Base-by-base conservation (phyloP, 129 eudicot species). In the Apium graveolens region DNA sequence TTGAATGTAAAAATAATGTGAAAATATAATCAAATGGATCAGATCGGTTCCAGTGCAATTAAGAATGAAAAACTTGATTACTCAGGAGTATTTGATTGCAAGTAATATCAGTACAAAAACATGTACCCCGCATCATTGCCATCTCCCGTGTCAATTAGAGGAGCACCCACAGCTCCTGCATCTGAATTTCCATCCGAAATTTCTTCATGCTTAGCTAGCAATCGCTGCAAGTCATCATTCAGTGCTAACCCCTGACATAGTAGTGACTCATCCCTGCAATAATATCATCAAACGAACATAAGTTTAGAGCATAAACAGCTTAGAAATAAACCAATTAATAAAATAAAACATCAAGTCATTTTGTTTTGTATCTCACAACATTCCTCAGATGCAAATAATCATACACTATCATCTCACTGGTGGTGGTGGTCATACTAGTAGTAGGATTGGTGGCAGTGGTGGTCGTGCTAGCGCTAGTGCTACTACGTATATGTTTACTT, bases 201-300 rank as follows among this genome's bases (percentile, higher is more conserved):
- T 20, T 92, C 80, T 82, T 91, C 97, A 80, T 95, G 97, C 87
- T 88, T 70, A 37, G 74, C 74, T 16, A 70, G 78, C 44, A 90
- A 81, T 42, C 92, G 88, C 77, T 91, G 87, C 88, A 95, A 77
- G 87, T 95, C 98, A 73, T 95, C 98, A 85, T 95, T 95, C 77
- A 95, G 84, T 45, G 97, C 90, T 79, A 95, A 86, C 72, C 98
- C 98, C 92, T 90, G 94, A 83, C 97, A 83, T 79, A 95, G 80
- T 73, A 91, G 78, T 5, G 96, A 91, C 80, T 95, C 98, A 82
- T 95, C 98, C 81, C 98, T 95, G 81, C 76, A 78, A 42, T 16
- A 62, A 42, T 66, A 77, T 1, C 35, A 65, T 66, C 24, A 66
- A 39, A 32, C 24, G 7, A 17, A 0, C 20, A 66, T 31, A 12